A percentile compares a stretch with the other conserved stretches of the same genome.
Conservation (phyloP, 2,329 filamentous ascomycete species). For the Microcyclospora pomicola region DNA sequence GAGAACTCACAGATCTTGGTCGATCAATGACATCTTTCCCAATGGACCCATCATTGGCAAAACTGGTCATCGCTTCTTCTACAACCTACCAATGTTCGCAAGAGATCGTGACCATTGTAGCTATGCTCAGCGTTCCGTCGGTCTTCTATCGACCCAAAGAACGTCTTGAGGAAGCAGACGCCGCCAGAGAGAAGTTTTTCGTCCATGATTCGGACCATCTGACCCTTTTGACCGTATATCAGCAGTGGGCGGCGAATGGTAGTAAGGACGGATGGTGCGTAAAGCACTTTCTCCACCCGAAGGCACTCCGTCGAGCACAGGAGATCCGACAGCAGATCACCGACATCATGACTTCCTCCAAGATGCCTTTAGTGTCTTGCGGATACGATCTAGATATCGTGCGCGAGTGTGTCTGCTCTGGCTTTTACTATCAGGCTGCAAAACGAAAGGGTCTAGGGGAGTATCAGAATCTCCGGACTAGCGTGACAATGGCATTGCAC, state of each 20-base stretch:
- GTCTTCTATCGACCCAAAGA: constrained; percentile 97
- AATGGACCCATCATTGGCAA: constrained; percentile 92
- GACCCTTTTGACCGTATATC: constrained; percentile 89
- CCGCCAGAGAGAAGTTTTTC: constrained; percentile 94
- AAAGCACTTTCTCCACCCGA: constrained; percentile 89
- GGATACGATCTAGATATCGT: constrained; percentile 96
- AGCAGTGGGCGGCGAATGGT: constrained; percentile 86
- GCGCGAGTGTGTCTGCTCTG: constrained; percentile 89
- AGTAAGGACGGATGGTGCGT: constrained; percentile 84
- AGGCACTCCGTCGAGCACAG: constrained; percentile 77
- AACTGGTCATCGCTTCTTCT: constrained; percentile 81
- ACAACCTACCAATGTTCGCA: constrained; percentile 70
- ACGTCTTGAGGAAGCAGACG: constrained; percentile 88
- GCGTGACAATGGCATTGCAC: constrained; percentile 85
- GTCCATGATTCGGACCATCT: constrained; percentile 95
- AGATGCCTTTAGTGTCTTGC: constrained; percentile 75
- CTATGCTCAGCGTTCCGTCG: constrained; percentile 91
- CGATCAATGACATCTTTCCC: constrained; percentile 93
- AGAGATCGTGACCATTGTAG: constrained; percentile 96
- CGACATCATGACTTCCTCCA: constrained; percentile 89
- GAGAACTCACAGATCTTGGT: constrained; percentile 76
- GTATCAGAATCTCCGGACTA: constrained; percentile 91
- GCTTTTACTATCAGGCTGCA: constrained; percentile 95
- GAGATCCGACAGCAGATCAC: constrained; percentile 88
- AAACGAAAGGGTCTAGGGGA: constrained; percentile 93